A percentile compares a stretch with the other conserved stretches of the same genome.
Evolutionary conservation across 257 asterid genomes (phyloP).

Genomic region (Galeopsis tetrahit): DNA sequence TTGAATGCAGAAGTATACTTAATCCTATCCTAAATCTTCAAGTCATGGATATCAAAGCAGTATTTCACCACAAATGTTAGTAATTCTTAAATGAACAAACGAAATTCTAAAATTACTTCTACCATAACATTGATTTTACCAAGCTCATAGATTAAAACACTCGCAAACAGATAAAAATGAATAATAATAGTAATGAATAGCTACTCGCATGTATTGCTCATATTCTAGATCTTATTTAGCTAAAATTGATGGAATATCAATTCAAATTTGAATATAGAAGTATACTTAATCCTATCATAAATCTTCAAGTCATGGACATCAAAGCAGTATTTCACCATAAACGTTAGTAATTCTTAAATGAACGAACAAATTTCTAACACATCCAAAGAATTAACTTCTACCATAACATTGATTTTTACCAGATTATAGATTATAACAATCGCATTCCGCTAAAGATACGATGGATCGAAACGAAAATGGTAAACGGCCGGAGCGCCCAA

Average conservation of each 20-base stretch:
- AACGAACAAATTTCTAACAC: not conserved
- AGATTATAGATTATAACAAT: not conserved
- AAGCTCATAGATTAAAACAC: not conserved
- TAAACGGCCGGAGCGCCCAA: not conserved
- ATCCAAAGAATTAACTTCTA: not conserved
- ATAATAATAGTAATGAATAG: too few relatives aligned
- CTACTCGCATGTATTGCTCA: not conserved
- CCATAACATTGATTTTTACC: not conserved
- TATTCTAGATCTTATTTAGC: constrained; percentile 14
- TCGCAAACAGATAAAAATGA: too few relatives aligned
- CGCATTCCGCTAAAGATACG: not conserved
- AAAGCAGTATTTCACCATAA: not conserved
- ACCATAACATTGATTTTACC: not conserved
- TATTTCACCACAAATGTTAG: too few relatives aligned
- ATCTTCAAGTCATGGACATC: not conserved
- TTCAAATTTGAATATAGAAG: not conserved
- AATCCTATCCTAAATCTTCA: too few relatives aligned
- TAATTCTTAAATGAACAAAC: too few relatives aligned
- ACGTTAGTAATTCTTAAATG: too few relatives aligned
- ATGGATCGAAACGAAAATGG: not conserved
- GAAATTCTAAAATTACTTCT: not conserved
- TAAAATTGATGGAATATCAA: not conserved
- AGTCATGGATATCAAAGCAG: too few relatives aligned
- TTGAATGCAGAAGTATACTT: not conserved
- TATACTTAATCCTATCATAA: not conserved